Base-by-base conservation (phyloP, 768 basidiomycete genomes). In the Mycena indigotica region DNA sequence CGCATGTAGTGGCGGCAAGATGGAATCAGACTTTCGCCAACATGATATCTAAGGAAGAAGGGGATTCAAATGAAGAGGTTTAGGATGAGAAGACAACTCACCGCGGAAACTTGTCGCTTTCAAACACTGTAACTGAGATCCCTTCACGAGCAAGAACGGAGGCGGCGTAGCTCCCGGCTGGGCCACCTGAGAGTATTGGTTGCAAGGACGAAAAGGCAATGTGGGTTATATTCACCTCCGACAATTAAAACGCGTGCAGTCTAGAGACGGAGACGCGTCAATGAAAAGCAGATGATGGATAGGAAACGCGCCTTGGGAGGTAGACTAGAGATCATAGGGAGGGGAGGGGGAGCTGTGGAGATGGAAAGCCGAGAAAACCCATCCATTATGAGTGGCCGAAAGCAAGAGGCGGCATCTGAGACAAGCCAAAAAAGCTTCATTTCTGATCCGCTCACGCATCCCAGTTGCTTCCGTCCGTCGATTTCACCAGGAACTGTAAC, bases 11-110 rank as follows among this genome's bases (percentile, higher is more conserved):
- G 82, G n/a, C 84, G 77, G 38, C 82, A 69, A 2, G 84, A 85
- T 4, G 84, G 84, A 58, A 86, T 84, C 26, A 86, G 69, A 64
- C 81, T 82, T 73, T 86, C 84, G 26, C 84, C 84, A 50, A 83
- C 71, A 66, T 84, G 82, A 65, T 84, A 86, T 25, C 82, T 58
- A n/a, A n/a, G 53, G 23, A 10, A 52, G 21, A 6, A 32, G 19
- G 28, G 25, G 17, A 17, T 25, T 40, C 24, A 5, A 40, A 50
- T 23, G 13, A 5, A 53, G n/a, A 28, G 19, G 35, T 57, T 39
- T 28, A 4, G 38, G 56, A 50, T 50, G 57, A 25, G 3, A 32
- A 8, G 8, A 48, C 60, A 38, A 45, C 77, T 77, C 81, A 74
- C n/a, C n/a, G n/a, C 29, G 84, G 84, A 67, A 85, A 84, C 68